A percentile compares a stretch with the other conserved stretches of the same genome.
Conservation (phyloP, 148 eudicot species). For the Vaccinium darrowii region DNA sequence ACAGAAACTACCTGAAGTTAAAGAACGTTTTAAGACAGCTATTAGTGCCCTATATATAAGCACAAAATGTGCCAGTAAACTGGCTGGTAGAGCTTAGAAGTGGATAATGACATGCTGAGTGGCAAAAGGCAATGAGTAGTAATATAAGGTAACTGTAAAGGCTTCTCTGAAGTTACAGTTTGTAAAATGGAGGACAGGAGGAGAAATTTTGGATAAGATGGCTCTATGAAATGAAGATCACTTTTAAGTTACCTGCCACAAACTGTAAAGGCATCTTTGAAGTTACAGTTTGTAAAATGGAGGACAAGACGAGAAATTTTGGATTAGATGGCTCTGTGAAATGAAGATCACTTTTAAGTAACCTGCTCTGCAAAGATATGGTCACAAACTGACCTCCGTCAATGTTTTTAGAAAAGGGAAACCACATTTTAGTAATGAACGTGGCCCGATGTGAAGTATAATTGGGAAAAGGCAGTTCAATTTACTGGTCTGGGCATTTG, state of each 20-base stretch:
- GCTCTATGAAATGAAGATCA: no score
- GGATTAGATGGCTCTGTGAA: background rate
- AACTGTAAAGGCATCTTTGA: conserved; percentile 1
- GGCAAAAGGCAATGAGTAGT: background rate
- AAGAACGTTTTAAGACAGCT: background rate
- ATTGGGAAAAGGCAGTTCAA: background rate
- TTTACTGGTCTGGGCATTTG: background rate
- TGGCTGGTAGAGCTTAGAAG: background rate
- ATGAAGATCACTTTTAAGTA: conserved; percentile 1
- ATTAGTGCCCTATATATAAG: background rate
- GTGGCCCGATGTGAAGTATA: background rate
- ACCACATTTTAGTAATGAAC: background rate
- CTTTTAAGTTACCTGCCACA: no score
- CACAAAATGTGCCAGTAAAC: background rate
- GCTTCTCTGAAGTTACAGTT: background rate
- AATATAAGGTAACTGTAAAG: background rate
- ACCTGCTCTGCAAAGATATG: background rate
- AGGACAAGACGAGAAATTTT: background rate
- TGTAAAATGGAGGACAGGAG: background rate
- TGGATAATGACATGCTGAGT: background rate
- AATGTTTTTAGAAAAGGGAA: background rate
- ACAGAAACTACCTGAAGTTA: background rate
- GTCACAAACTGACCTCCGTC: background rate
- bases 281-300: background rate
- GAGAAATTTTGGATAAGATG: background rate